phyloP scores from a whole-genome alignment of 352 stramenopile species.

The Globisporangium uncinulatum region DNA sequence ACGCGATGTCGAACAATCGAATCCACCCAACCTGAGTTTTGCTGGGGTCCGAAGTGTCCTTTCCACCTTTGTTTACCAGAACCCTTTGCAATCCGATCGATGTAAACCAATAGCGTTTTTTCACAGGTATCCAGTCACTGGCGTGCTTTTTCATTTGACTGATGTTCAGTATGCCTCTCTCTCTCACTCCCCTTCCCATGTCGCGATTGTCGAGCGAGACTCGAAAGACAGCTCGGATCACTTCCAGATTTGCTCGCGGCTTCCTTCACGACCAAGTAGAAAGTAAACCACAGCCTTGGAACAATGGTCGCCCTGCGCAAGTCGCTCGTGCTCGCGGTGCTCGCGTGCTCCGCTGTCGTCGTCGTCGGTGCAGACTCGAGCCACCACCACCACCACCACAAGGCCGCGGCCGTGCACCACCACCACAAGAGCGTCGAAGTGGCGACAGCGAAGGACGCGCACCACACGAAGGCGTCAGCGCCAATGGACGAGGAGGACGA shows the following conservation, averaged over 20 bases:
- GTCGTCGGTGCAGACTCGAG: conserved; percentile 1
- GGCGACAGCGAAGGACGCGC: conserved; percentile 1
- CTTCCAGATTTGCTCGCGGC: background rate
- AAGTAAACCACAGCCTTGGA: background rate
- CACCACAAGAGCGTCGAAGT: conserved; percentile 12
- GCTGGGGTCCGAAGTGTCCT: no score
- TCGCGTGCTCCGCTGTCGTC: conserved; percentile 4
- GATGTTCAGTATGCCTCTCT: no score
- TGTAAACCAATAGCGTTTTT: no score
- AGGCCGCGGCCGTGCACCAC: conserved; percentile 6
- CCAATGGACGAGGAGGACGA: conserved; percentile 2
- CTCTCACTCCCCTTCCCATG: no score
- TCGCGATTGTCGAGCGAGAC: no score
- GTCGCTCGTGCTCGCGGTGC: conserved; percentile 9
- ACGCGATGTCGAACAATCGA: no score
- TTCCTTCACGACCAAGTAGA: background rate
- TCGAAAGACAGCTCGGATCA: background rate
- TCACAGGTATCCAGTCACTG: no score
- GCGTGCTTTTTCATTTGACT: no score
- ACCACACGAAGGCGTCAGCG: conserved; percentile 3
- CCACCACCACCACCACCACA: conserved; percentile 14
- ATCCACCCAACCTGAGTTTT: no score
- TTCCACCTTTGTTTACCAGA: no score
- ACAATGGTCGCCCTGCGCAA: conserved; percentile 10
- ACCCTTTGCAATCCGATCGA: no score